A percentile compares a stretch with the other conserved stretches of the same genome.
Conservation (phyloP, 371 early-diverging fungal genomes). For the Mortierella polycephala region DNA sequence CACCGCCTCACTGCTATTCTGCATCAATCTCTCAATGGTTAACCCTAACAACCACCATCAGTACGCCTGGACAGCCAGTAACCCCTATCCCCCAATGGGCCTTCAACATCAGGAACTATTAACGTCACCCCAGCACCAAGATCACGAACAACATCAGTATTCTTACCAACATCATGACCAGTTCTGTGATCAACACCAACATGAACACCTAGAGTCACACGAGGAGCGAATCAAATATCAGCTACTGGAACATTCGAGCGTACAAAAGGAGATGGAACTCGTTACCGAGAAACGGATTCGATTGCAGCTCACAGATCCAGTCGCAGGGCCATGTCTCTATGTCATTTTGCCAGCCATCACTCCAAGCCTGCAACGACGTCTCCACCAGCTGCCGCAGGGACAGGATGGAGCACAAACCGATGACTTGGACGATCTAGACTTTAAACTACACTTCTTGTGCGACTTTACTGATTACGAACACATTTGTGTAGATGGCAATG, state of each 20-base stretch:
- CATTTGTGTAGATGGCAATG: not conserved
- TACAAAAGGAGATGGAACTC: constrained; percentile 16
- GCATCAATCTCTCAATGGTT: no score
- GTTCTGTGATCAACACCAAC: not conserved
- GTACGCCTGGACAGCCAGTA: no score
- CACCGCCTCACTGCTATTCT: no score
- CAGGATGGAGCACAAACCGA: not conserved
- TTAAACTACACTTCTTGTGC: constrained; percentile 32
- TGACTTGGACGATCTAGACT: not conserved
- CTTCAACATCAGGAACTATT: no score
- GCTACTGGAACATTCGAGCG: constrained; percentile 12
- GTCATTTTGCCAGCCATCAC: constrained; percentile 22
- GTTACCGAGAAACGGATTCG: constrained; percentile 19
- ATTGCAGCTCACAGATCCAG: constrained; percentile 5
- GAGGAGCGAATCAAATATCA: constrained; percentile 1
- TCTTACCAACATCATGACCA: not conserved
- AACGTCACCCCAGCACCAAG: no score
- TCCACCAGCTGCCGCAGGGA: not conserved
- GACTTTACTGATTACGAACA: constrained; percentile 16
- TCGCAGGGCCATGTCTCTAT: constrained; percentile 25
- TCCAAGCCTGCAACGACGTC: constrained; percentile 2
- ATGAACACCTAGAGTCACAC: not conserved
- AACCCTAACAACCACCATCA: no score
- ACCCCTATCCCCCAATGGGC: no score
- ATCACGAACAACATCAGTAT: not conserved